Percentiles rank a stretch among this genome's conserved stretches.
These are phyloP conservation scores for Tuber brumale DNA, from an alignment of 495 filamentous ascomycete genomes.

Conservation along the genomic window DNA sequence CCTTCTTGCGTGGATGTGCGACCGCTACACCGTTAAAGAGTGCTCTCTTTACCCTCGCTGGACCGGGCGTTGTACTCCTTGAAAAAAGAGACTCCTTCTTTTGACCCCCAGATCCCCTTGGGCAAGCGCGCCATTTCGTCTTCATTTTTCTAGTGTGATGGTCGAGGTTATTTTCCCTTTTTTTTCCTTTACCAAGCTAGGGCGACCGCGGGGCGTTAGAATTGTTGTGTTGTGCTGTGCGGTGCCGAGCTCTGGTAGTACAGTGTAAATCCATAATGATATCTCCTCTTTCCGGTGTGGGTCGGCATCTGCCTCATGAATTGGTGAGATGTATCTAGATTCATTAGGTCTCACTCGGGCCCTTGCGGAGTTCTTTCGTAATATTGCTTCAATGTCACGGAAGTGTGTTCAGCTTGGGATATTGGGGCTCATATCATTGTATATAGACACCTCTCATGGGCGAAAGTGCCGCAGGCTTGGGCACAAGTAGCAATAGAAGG, in stretches of 20 bases:
- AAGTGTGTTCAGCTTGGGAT: no score
- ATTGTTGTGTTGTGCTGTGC: not conserved
- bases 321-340: not conserved
- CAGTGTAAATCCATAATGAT: not conserved
- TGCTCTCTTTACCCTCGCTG: constrained; percentile 88
- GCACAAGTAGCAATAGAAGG: no score
- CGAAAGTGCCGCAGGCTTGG: no score
- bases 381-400: no score
- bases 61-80: constrained; percentile 90
- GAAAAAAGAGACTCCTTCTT: constrained; percentile 24
- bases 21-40: constrained; percentile 83
- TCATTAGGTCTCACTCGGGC: not conserved
- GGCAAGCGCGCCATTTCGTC: not conserved
- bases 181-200: not conserved
- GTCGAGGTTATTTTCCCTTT: not conserved
- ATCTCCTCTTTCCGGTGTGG: not conserved
- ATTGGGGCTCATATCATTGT: no score
- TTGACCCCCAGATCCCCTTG: not conserved
- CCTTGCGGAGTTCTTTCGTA: not conserved
- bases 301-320: not conserved
- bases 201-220: not conserved
- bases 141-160: not conserved
- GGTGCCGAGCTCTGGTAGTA: not conserved
- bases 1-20: constrained; percentile 93
- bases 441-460: no score